Conservation (phyloP, 2,329 filamentous ascomycete genomes). For the Colletotrichum tropicale region DNA sequence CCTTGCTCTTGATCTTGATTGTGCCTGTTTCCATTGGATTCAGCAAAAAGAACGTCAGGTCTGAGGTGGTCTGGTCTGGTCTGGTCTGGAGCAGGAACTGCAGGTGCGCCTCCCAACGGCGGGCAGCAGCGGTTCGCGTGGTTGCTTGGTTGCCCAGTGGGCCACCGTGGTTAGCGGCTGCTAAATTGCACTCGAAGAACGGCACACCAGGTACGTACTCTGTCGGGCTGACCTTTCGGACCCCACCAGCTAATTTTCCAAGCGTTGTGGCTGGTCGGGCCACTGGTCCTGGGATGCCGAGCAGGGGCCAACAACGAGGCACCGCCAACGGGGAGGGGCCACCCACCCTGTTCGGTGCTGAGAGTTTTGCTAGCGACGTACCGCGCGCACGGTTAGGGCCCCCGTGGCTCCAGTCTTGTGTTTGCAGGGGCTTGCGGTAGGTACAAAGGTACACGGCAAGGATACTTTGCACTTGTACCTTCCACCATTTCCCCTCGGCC, state of each 20-base stretch:
- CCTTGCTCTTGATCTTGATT: not conserved
- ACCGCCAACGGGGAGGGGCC: not conserved
- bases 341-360: not conserved
- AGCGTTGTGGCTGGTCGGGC: conserved; percentile 2
- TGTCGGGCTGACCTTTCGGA: not conserved
- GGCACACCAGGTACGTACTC: not conserved
- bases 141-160: conserved; percentile 2
- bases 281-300: not conserved
- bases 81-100: not conserved
- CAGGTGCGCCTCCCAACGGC: not conserved
- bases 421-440: not conserved
- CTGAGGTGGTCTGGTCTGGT: not conserved
- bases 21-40: not conserved
- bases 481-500: not conserved
- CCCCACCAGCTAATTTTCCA: not conserved
- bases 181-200: not conserved
- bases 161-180: not conserved
- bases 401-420: not conserved
- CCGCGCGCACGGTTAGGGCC: conserved; percentile 31
- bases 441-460: not conserved
- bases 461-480: not conserved
- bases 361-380: conserved; percentile 15
- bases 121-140: not conserved
- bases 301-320: not conserved
- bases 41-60: too few species aligned